phyloP scores from a whole-genome alignment of 1,284 basidiomycete species.

The Pyrrhoderma lamaoense region DNA sequence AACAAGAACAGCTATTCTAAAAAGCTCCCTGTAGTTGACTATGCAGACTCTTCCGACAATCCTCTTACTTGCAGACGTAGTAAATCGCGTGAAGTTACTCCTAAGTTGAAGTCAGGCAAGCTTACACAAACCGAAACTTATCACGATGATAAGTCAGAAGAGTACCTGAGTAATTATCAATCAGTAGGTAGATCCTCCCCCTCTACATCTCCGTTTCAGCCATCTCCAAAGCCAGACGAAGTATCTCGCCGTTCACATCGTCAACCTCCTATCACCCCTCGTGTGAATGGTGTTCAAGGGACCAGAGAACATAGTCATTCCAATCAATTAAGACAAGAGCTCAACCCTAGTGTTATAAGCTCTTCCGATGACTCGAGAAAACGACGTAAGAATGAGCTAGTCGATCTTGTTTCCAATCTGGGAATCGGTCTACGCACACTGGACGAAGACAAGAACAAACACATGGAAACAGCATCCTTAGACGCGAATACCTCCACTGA shows the following conservation, averaged over 20 bases:
- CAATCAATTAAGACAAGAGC: background rate
- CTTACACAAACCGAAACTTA: too few relatives aligned
- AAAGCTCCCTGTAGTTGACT: background rate
- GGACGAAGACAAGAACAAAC: background rate
- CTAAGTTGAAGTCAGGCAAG: background rate
- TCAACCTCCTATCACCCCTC: background rate
- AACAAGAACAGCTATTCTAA: background rate
- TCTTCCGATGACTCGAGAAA: conserved; percentile 9
- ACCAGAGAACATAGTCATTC: background rate
- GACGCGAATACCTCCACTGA: background rate
- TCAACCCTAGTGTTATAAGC: background rate
- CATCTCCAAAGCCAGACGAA: conserved; percentile 1
- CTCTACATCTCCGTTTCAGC: background rate
- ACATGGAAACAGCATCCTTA: background rate
- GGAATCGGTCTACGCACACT: conserved; percentile 1
- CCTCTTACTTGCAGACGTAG: background rate
- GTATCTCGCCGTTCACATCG: background rate
- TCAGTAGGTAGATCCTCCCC: background rate
- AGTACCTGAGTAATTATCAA: background rate
- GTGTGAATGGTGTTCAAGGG: background rate
- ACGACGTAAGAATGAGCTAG: conserved; percentile 12
- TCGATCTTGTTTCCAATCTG: conserved; percentile 13
- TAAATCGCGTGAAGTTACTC: conserved; percentile 5
- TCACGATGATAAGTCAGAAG: too few relatives aligned
- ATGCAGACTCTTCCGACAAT: too few relatives aligned